Evolutionary conservation across 2,329 filamentous ascomycete species (phyloP), one percentile per base, ranked within the genome.

Genomic region (Fusarium fracticaudum): DNA sequence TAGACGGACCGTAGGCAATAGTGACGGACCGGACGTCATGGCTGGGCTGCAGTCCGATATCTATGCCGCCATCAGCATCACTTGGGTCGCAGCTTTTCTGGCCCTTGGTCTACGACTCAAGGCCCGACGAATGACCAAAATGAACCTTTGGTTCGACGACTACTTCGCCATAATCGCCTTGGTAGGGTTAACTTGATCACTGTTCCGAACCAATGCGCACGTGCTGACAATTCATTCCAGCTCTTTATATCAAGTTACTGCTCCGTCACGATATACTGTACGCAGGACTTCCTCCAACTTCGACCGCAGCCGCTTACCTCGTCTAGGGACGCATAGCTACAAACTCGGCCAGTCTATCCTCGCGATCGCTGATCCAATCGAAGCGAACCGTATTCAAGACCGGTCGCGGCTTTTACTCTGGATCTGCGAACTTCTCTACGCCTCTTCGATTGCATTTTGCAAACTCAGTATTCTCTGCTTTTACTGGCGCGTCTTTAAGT

Each of bases 401-500:
- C 60, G 62, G 9, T 68, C 72, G 2, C 48, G 76, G n/a, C 62
- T 76, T 11, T 38, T 77, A 24, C 50, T 74, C 22, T 75, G 67
- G 69, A 60, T 73, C 17, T 45, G 51, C 22, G 69, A 75, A 24
- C 59, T 75, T 14, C 54, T 63, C 58, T 81, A 81, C 53, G 73
- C 76, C 1, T 77, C 68, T 9, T 77, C 79, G 0, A 76, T 82
- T 15, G 78, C 73, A 6, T 76, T 74, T 3, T 74, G 75, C 15
- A 81, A 81, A 50, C 33, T 80, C 12, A 67, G 79, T 6, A 77
- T 81, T 4, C 60, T 82, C 0, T 73, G 60, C 15, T 78, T 82
- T 9, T 82, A 81, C 71, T 80, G 76, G 76, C 75, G 79, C 6
- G 55, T 81, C 4, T 82, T 81, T 53, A 64, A 69, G 10, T 67